Conservation (phyloP, 306 rosid species). For the Myrica gale region DNA sequence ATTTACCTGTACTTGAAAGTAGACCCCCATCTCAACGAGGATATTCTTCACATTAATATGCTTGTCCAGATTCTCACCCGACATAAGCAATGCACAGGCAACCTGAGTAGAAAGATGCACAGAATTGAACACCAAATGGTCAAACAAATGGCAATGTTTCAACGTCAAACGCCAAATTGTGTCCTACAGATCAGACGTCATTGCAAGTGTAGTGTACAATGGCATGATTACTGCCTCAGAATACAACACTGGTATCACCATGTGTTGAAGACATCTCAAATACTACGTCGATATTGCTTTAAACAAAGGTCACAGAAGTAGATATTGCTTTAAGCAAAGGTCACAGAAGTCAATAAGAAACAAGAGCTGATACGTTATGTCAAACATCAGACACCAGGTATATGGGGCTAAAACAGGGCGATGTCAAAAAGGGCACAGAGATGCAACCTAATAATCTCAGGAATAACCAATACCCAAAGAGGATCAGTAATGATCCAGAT, state of each 20-base stretch:
- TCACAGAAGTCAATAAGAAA: not conserved
- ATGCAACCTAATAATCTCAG: not conserved
- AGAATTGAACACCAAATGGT: conserved; percentile 21
- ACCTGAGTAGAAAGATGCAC: conserved; percentile 32
- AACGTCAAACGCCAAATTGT: conserved; percentile 9
- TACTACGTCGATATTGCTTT: not conserved
- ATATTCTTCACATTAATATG: conserved; percentile 51
- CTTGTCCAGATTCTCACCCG: conserved; percentile 52
- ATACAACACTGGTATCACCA: not conserved
- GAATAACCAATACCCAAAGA: conserved; percentile 3
- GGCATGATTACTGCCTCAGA: too few relatives aligned
- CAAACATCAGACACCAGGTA: conserved; percentile 13
- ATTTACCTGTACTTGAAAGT: conserved; percentile 67
- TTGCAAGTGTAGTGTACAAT: not conserved
- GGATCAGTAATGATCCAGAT: conserved; percentile 18
- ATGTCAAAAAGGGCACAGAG: not conserved
- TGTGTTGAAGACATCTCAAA: not conserved
- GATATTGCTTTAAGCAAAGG: conserved; percentile 1
- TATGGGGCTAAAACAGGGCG: not conserved
- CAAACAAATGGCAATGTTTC: conserved; percentile 21
- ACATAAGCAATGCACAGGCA: conserved; percentile 60
- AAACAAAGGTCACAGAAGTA: not conserved
- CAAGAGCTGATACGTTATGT: conserved; percentile 7
- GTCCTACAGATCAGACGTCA: conserved; percentile 1
- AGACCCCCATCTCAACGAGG: conserved; percentile 66